These are phyloP conservation scores for Oryza coarctata DNA, from an alignment of 176 grass and related monocot genomes.

Conservation along the genomic window DNA sequence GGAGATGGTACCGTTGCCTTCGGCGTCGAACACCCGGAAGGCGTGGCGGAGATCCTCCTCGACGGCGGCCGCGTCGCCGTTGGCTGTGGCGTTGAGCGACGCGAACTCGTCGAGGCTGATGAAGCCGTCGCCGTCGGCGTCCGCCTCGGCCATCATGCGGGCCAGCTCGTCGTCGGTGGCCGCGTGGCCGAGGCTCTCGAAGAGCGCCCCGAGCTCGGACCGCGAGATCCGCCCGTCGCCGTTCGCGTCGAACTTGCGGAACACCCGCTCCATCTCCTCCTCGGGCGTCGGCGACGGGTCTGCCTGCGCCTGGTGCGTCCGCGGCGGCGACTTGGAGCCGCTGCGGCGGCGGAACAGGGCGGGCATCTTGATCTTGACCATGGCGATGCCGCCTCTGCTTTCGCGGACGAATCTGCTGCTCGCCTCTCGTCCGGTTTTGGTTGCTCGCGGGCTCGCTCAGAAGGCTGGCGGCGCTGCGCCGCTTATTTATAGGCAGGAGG, in stretches of 20 bases:
- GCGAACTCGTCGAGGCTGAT: slow-evolving; percentile 83
- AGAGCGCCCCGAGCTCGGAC: slow-evolving; percentile 67
- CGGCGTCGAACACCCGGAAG: slow-evolving; percentile 82
- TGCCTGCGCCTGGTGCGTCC: not conserved
- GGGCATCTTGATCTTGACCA: slow-evolving; percentile 86
- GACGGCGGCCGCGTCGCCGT: slow-evolving; percentile 34
- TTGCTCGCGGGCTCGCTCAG: not conserved
- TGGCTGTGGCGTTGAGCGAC: slow-evolving; percentile 52
- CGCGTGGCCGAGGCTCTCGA: slow-evolving; percentile 71
- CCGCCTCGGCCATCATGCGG: slow-evolving; percentile 91
- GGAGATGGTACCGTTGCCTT: slow-evolving; percentile 79
- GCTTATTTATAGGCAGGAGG: not conserved
- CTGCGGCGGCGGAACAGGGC: slow-evolving; percentile 66
- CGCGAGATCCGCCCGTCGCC: slow-evolving; percentile 89
- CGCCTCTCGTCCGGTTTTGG: not conserved
- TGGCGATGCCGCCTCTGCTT: slow-evolving; percentile 7
- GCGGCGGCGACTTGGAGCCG: slow-evolving; percentile 45
- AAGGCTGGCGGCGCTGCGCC: not conserved
- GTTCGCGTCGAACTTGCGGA: slow-evolving; percentile 91
- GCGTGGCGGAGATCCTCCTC: slow-evolving; percentile 86
- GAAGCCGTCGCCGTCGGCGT: slow-evolving; percentile 86
- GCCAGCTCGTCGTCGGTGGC: slow-evolving; percentile 62
- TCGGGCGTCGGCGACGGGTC: not conserved
- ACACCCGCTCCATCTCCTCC: slow-evolving; percentile 74
- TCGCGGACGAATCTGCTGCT: not conserved